A percentile compares a stretch with the other conserved stretches of the same genome.
Conservation (phyloP, 1,139 yeast species). For the Suhomyces bolitotheri region DNA sequence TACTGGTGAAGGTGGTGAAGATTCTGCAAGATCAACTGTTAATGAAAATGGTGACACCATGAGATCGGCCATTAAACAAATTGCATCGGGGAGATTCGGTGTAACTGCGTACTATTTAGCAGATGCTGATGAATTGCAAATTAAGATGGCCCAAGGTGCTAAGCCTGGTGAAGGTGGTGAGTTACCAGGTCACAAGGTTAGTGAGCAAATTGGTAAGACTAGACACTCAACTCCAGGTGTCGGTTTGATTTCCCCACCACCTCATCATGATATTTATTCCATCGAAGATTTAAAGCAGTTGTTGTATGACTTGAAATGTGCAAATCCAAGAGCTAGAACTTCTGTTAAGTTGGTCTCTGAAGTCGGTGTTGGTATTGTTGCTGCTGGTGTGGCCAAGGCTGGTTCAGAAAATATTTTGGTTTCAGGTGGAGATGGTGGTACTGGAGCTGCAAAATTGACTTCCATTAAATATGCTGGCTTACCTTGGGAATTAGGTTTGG, state of each 20-base stretch:
- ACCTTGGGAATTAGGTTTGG: constrained; percentile 98
- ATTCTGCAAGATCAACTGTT: constrained; percentile 82
- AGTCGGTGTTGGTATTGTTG: constrained; percentile 98
- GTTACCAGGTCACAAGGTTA: constrained; percentile 92
- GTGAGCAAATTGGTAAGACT: constrained; percentile 85
- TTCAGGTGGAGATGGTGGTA: constrained; percentile 99
- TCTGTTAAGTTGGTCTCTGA: constrained; percentile 95
- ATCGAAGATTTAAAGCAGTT: constrained; percentile 97
- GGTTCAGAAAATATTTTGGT: constrained; percentile 95
- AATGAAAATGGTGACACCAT: constrained; percentile 90
- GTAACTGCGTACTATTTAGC: constrained; percentile 92
- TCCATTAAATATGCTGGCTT: constrained; percentile 96
- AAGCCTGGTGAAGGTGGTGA: constrained; percentile 99
- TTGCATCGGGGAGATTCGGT: constrained; percentile 98
- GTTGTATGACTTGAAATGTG: constrained; percentile 92
- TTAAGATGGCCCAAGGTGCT: constrained; percentile 99
- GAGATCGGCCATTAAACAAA: constrained; percentile 97
- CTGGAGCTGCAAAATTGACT: constrained; percentile 98
- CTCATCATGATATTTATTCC: constrained; percentile 97
- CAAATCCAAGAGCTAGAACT: constrained; percentile 95
- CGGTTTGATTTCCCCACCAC: constrained; percentile 96
- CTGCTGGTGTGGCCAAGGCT: constrained; percentile 98
- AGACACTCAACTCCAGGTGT: constrained; percentile 97
- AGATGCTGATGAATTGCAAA: constrained; percentile 96
- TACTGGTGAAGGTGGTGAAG: constrained; percentile 99